Conservation (phyloP, 176 grass and related monocot species). For the Carex littledalei region DNA sequence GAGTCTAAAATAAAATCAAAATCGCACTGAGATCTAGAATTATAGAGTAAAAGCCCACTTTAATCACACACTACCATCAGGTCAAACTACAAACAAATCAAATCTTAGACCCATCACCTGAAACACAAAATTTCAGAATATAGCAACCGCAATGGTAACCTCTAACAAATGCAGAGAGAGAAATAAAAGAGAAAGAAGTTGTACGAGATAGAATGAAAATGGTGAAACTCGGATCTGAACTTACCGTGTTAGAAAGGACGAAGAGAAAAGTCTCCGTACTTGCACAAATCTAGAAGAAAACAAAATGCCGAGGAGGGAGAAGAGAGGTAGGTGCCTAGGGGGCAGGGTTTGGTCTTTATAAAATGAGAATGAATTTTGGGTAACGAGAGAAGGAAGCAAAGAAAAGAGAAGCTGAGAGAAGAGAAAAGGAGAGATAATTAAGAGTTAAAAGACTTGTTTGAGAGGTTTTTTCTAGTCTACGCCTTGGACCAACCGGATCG, state of each 20-base stretch:
- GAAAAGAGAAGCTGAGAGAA: not conserved
- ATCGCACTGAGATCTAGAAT: not conserved
- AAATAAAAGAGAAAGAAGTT: not conserved
- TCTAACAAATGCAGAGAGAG: not conserved
- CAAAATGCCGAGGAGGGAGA: conserved; percentile 1
- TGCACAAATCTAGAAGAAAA: not conserved
- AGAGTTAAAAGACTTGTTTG: not conserved
- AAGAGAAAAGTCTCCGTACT: not conserved
- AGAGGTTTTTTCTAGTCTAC: conserved; percentile 31
- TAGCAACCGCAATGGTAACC: not conserved
- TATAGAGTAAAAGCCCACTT: not conserved
- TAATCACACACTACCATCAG: not conserved
- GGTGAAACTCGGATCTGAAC: conserved; percentile 7
- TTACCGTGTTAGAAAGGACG: not conserved
- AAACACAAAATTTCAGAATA: not conserved
- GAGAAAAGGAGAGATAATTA: too few species aligned
- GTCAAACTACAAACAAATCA: not conserved
- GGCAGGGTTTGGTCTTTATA: not conserved
- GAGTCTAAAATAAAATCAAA: not conserved
- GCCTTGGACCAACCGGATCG: conserved; percentile 15
- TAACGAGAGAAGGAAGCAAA: conserved; percentile 5
- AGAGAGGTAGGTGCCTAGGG: not conserved
- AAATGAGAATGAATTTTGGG: not conserved
- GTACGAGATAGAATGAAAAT: not conserved
- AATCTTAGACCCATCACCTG: not conserved